A percentile compares a stretch with the other conserved stretches of the same genome.
These are phyloP conservation scores for Rhodosporidiobolus odoratus DNA, from an alignment of 768 basidiomycete genomes.

Conservation along the genomic window DNA sequence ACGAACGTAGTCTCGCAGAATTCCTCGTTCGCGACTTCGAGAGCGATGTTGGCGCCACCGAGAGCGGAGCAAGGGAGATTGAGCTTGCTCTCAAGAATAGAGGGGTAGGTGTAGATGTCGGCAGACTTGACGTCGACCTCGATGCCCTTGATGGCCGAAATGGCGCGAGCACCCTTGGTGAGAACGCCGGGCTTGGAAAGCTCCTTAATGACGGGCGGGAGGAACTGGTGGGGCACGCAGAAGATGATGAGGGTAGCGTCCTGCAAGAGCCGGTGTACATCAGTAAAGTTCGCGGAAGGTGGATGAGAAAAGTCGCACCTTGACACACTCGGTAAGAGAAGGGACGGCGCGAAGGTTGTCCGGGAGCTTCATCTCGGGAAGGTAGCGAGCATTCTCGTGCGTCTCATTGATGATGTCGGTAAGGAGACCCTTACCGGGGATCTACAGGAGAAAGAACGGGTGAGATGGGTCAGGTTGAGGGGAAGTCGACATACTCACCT, in stretches of 20 bases:
- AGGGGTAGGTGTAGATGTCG: conserved; percentile 50
- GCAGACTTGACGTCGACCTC: conserved; percentile 48
- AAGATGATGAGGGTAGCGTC: conserved; percentile 50
- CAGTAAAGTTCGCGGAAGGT: not conserved
- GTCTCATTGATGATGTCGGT: conserved; percentile 51
- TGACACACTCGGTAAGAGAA: conserved; percentile 45
- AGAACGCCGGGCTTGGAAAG: conserved; percentile 47
- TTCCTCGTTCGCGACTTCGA: conserved; percentile 47
- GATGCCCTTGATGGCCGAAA: conserved; percentile 50
- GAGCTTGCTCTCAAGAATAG: conserved; percentile 48
- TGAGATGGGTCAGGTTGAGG: not conserved
- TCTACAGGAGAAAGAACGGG: not conserved
- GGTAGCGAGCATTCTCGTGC: conserved; percentile 50
- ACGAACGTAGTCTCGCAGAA: conserved; percentile 50
- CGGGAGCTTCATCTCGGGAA: conserved; percentile 47
- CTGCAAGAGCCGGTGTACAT: conserved; percentile 34
- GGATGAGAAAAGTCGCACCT: conserved; percentile 42
- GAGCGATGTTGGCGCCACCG: conserved; percentile 51
- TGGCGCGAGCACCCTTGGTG: conserved; percentile 46
- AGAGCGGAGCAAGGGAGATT: conserved; percentile 48
- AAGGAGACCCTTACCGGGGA: conserved; percentile 40
- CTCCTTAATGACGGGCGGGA: conserved; percentile 43
- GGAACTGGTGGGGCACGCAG: conserved; percentile 50
- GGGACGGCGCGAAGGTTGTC: conserved; percentile 45
- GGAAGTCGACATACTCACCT: conserved; percentile 12